Evolutionary conservation across 371 early-diverging fungal species (phyloP), one percentile per base, ranked within the genome.

Genomic region (Syncephalastrum contaminatum): DNA sequence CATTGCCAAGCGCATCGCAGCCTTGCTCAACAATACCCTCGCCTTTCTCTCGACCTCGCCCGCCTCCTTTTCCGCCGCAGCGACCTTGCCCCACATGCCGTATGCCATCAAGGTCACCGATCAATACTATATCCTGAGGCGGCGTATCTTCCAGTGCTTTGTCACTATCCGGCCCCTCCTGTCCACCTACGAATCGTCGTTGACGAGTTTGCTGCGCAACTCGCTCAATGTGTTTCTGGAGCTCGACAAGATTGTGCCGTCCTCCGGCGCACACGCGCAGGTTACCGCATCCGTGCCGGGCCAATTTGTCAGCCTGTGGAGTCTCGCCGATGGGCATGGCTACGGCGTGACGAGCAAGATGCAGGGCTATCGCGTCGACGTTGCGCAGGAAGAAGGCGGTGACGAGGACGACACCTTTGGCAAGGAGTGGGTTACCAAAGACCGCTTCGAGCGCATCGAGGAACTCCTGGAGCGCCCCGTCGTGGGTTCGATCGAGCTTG

Each of bases 1-100:
- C 69, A 85, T 91, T 15, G 87, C 88, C 12, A 93, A 94, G 67
- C 79, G 95, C 14, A 75, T 93, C 15, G 82, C 89, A 0, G 91
- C 91, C 3, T 66, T 88, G n/a, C 62, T 94, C 51, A 88, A 85
- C 64, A 92, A 92, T 59, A 80, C 87, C 4, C 62, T 92, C 22
- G 76, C 85, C 0, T 91, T 88, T 58, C 67, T 88, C 18, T 68
- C 81, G 0, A 75, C 84, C 1, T 79, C 89, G 3, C 86, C 88
- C 3, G 65, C 68, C 22, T 67, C 75, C 0, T 83, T 82, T 58
- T 58, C 81, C 3, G 54, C 67, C 6, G 47, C 76, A 4, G 70
- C 72, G 2, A 20, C 75, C 51, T 75, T 77, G 48, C 71, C 80
- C 4, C 77, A 69, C 59, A 39, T 64, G 16, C 73, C 73, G 6